Base-by-base conservation (phyloP, 345 rosid genomes). In the Balakata baccata region DNA sequence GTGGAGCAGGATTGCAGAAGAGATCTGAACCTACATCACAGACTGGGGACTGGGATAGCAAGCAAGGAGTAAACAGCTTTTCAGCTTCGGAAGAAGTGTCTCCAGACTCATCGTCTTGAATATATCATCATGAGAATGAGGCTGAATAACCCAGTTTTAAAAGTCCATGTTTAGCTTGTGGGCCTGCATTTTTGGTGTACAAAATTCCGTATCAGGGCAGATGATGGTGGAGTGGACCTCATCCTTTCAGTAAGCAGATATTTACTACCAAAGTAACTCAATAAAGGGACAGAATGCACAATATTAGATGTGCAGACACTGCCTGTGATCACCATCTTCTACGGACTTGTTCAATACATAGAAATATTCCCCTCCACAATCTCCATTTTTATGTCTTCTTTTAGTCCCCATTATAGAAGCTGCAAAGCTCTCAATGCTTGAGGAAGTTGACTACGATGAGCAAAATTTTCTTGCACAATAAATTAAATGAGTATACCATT, bases 1-100 rank as follows among this genome's bases (percentile, higher is more conserved):
- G 74, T 3, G 88, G 90, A 72, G 68, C 75, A 7, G 85, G 79
- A 47, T 56, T 70, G 20, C 77, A 75, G 84, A 88, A 84, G 84
- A 81, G 69, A 70, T 59, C 85, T 0, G 87, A 80, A 51, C 54
- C 78, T 52, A 46, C 74, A 51, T 43, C 43, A 39, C 85, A 82
- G 78, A 74, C 63, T 41, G 82, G 77, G 13, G 88, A 89, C 29
- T 74, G 84, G 86, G 88, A 88, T 20, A 77, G 67, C 60, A 81
- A 87, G 83, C 80, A 75, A 57, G 84, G 78, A 78, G 75, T 53
- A 0, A 75, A 74, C 37, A 73, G 84, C 78, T 39, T 76, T 53
- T 87, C 84, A 17, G 83, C 75, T 81, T 86, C 85, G 43, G 91
- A 86, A 43, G 92, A 85, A 46, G 76, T 64, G 59, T 89, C 76